These are phyloP conservation scores for Kazachstania viticola DNA, from an alignment of 805 yeast genomes.

Conservation along the genomic window DNA sequence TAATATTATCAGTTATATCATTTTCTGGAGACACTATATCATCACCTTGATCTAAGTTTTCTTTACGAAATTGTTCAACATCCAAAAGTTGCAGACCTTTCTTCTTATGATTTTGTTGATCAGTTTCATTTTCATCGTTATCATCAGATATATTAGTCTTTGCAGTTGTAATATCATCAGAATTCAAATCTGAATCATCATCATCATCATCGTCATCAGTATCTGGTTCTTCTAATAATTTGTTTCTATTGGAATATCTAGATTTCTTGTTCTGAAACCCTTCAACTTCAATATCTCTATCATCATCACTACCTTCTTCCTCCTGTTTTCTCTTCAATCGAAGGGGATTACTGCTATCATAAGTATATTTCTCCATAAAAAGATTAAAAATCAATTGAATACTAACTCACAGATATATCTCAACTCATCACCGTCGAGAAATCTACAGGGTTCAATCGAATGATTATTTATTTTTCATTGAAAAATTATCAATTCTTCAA, in stretches of 20 bases:
- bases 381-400: background rate
- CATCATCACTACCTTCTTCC: background rate
- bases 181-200: conserved; percentile 2
- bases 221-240: background rate
- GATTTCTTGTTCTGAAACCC: background rate
- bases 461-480: too few relatives aligned
- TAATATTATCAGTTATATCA: conserved; percentile 1
- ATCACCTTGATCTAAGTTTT: conserved; percentile 1
- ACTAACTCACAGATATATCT: too few relatives aligned
- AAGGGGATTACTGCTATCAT: background rate
- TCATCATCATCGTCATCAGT: background rate
- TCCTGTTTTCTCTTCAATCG: background rate
- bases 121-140: background rate
- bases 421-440: too few relatives aligned
- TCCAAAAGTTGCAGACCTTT: conserved; percentile 9
- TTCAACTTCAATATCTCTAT: background rate
- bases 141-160: background rate
- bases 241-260: background rate
- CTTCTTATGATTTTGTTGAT: background rate
- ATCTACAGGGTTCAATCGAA: too few relatives aligned
- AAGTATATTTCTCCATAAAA: background rate
- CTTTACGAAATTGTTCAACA: conserved; percentile 18
- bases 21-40: background rate
- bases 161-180: background rate
- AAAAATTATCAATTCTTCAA: too few relatives aligned